Base-by-base conservation (phyloP, 2,329 filamentous ascomycete genomes). In the Colletotrichum aenigma region DNA sequence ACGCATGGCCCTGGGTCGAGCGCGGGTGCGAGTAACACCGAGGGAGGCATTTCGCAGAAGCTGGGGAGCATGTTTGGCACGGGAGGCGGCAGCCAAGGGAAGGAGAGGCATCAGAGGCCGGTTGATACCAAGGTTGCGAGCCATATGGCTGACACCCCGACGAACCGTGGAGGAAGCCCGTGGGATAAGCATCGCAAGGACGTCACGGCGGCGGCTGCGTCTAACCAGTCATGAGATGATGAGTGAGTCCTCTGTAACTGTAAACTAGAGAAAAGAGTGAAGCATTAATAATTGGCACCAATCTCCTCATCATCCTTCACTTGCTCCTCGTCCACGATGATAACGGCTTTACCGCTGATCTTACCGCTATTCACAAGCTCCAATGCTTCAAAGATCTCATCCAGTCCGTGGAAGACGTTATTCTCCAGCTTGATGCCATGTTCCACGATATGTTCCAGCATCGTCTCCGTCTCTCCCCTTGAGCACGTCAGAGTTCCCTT, bases 341-440 rank as follows among this genome's bases (percentile, higher is more conserved):
- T 85, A 26, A 90, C 85, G 1, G 83, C 89, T 80, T 92, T 91
- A 1, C 90, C 89, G 76, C 87, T 85, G 79, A 91, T 86, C 82
- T 88, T 88, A 0, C 90, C 90, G 9, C 86, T 86, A 67, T 89
- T 84, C 3, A 90, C 88, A 70, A 89, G 79, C 36, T 88, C 84
- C 6, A 90, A 79, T 76, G 92, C 79, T 52, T 90, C 86, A 5
- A 85, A 85, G 16, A 92, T 87, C 76, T 88, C 86, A 4, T 88
- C 84, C 18, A 92, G 79, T 0, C 90, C 89, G 4, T 88, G 76
- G 74, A 92, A 92, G 2, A 85, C 73, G 70, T 89, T 89, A 16
- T 86, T 89, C 76, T 86, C 85, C 30, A 91, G 87, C 3, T 83
- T 85, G 62, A 92, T 85, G 1, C 86, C 83, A 55, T 88, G 81